Base-by-base conservation (phyloP, 176 grass and related monocot species). In the Zea mays region DNA sequence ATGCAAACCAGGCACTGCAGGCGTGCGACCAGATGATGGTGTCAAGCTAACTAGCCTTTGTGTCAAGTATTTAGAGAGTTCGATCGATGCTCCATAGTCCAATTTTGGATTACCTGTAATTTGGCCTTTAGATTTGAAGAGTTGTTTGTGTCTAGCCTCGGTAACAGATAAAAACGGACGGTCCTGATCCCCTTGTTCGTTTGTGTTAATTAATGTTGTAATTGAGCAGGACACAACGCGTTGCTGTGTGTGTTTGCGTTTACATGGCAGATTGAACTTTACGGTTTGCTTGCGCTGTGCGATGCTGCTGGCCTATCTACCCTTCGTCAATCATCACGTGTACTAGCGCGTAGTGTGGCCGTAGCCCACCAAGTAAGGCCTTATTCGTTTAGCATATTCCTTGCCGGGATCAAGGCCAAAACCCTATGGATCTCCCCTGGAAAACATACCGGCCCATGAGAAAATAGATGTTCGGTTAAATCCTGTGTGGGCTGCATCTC, bases 1-100 rank as follows among this genome's bases (percentile, higher is more conserved):
- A 86, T 45, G 89, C 89, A 10, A 80, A 74, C 39, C 89, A 95
- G 72, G 86, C 92, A 7, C 86, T 91, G 12, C 88, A 89, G 61
- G 79, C 89, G 10, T 89, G 92, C 4, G 76, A 95, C 62, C 92
- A 95, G 87, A 84, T 87, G 41, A 89, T 94, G 88, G 79, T 95
- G 74, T 86, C 92, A 35, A 85, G 73, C 81, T 91, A 90, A 84
- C 64, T 61, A 62, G 27, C 21, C 0, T 56, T 56, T 56, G 52
- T 68, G 9, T 63, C 6, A 8, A 41, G 21, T 83, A 68, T 76
- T 74, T 82, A 69, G 81, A 69, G 27, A 27, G 27, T 27, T 27
- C 27, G 67, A 38, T 74, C 75, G 67, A 70, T 80, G 75, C 10
- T 62, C 14, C 27, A 4, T 84, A 64, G 81, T 84, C 69, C 81